phyloP scores from a whole-genome alignment of 2,329 filamentous ascomycete species.

The Colletotrichum tropicicola region DNA sequence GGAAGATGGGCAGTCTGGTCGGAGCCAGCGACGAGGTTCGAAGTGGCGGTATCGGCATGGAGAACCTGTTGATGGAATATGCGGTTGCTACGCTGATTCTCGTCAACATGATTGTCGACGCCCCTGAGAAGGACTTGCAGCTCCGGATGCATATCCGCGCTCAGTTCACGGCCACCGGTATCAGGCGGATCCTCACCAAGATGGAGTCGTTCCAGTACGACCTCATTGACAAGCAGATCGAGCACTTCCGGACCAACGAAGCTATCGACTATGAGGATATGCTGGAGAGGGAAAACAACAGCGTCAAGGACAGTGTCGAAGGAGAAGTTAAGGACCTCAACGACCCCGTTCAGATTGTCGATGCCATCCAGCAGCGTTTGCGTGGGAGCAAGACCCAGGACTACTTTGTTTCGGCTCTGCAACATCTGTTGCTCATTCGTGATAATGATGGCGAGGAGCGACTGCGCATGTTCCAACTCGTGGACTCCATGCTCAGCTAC shows the following conservation, averaged over 20 bases:
- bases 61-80: constrained; percentile 99
- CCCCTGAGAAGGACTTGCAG: constrained; percentile 87
- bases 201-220: constrained; percentile 99
- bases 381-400: constrained; percentile 87
- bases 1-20: constrained; percentile 98
- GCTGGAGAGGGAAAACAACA: constrained; percentile 89
- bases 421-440: constrained; percentile 91
- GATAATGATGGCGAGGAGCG: constrained; percentile 93
- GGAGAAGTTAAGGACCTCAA: constrained; percentile 90
- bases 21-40: constrained; percentile 96
- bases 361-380: constrained; percentile 89
- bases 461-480: constrained; percentile 94
- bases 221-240: constrained; percentile 97
- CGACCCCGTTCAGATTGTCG: constrained; percentile 91
- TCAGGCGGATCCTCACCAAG: constrained; percentile 92
- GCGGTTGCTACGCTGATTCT: constrained; percentile 93
- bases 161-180: constrained; percentile 94
- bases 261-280: constrained; percentile 99
- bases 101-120: constrained; percentile 96
- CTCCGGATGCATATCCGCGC: constrained; percentile 93
- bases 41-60: constrained; percentile 96
- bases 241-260: constrained; percentile 91
- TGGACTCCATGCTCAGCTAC: constrained; percentile 98
- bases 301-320: constrained; percentile 87
- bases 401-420: constrained; percentile 94